Evolutionary conservation across 2,329 filamentous ascomycete species (phyloP), one percentile per base, ranked within the genome.

Genomic region (Hymenoscyphus scutula): DNA sequence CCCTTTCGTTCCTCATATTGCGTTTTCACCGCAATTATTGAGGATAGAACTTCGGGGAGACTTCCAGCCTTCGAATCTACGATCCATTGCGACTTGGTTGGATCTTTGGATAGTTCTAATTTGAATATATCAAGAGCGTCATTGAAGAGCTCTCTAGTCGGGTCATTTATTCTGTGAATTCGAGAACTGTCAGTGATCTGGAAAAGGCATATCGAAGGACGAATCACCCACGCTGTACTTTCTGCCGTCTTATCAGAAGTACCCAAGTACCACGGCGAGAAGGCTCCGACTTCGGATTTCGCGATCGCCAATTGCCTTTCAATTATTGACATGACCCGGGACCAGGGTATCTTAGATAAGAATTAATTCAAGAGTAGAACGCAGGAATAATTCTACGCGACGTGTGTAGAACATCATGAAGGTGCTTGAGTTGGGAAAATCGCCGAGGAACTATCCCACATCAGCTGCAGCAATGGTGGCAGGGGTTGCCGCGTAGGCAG

Each of bases 1-100:
- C 62, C 77, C 73, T 0, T 74, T 75, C 29, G 15, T 23, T 2
- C 10, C 37, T 56, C 54, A 34, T 37, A 37, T 34, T 41, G 73
- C 11, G 23, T 15, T n/a, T 29, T 53, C 1, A 25, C 23, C 2
- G 51, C 5, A 53, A 13, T 53, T 15, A 53, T 30, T 7, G 23
- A 27, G 10, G 1, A 15, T 53, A 27, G 11, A 15, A 53, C 23
- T 27, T 53, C 25, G 17, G n/a, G n/a, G 8, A 45, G 38, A 45
- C 23, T 45, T 10, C 38, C 38, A 7, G 38, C 38, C 23, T 45
- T 45, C 5, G 6, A 10, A 19, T 45, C 38, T 10, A 45, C n/a
- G 5, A 45, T n/a, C n/a, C n/a, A 45, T 45, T 45, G 38, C 3
- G 19, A 19, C 8, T 45, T 45, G 38, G 38, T 19, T 17, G 38